Percentiles rank a stretch among this genome's conserved stretches.
Conservation (phyloP, 257 asterid species). For the Solanum peruvianum region DNA sequence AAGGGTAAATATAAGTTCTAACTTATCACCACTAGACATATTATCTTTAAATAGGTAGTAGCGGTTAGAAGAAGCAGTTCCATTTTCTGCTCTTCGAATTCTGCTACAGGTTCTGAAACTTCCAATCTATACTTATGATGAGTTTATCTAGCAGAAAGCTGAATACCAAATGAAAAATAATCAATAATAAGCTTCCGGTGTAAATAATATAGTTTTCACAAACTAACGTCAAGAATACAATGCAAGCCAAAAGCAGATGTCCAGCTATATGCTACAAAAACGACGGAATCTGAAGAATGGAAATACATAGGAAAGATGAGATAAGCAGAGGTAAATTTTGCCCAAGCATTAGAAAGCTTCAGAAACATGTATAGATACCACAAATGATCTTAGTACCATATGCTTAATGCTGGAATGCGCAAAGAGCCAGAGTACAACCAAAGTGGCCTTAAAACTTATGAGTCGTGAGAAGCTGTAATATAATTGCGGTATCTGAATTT, state of each 20-base stretch:
- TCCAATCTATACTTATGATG: neutral
- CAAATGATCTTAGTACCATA: neutral
- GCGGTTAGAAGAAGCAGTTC: neutral
- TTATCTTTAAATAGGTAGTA: neutral
- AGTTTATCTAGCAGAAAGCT: neutral
- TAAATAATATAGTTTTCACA: neutral
- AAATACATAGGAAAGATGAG: neutral
- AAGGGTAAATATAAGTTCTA: conserved; percentile 2
- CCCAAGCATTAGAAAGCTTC: neutral
- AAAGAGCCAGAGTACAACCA: neutral
- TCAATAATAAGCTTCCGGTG: neutral
- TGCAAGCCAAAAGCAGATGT: neutral
- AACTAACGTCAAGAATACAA: neutral
- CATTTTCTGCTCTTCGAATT: neutral
- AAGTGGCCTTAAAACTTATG: neutral
- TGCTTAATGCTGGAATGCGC: neutral
- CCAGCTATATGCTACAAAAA: neutral
- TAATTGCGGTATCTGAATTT: neutral
- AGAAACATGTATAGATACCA: neutral
- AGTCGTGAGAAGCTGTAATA: neutral
- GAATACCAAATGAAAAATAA: neutral
- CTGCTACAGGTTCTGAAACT: neutral
- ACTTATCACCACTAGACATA: neutral
- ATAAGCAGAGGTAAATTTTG: neutral
- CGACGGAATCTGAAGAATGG: neutral